Evolutionary conservation across 305 asterid species (phyloP).

Genomic region (Solanum aculeatissimum): DNA sequence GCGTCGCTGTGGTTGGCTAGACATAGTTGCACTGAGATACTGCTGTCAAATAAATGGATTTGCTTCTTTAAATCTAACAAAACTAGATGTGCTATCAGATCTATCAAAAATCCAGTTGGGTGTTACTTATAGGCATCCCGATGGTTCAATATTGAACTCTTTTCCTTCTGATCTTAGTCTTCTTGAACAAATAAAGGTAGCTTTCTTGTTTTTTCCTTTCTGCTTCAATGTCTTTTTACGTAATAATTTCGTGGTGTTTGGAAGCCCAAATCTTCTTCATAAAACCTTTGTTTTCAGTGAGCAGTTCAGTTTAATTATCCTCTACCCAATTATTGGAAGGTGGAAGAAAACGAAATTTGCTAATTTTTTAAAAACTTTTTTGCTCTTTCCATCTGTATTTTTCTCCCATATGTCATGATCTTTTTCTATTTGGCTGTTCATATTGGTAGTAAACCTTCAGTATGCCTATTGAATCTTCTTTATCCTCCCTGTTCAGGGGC

Average conservation of each 20-base stretch:
- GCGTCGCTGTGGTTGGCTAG: constrained; percentile 99
- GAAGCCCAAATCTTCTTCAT: neutral
- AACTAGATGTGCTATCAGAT: constrained; percentile 86
- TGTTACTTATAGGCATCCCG: constrained; percentile 46
- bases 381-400: neutral
- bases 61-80: constrained; percentile 90
- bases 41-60: constrained; percentile 88
- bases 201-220: neutral
- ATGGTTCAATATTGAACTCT: constrained; percentile 53
- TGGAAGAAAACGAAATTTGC: neutral
- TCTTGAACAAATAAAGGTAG: constrained; percentile 68
- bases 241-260: neutral
- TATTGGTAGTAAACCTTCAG: neutral
- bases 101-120: constrained; percentile 74
- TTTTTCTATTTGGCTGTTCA: neutral
- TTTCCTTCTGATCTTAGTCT: constrained; percentile 72
- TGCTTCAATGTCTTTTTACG: neutral
- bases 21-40: constrained; percentile 76
- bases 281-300: neutral
- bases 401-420: no score
- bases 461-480: neutral
- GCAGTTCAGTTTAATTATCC: neutral
- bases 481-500: neutral
- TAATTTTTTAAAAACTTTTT: neutral
- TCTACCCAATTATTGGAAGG: neutral